phyloP scores from a whole-genome alignment of 2,329 filamentous ascomycete species.

The Aspergillus cejpii region DNA sequence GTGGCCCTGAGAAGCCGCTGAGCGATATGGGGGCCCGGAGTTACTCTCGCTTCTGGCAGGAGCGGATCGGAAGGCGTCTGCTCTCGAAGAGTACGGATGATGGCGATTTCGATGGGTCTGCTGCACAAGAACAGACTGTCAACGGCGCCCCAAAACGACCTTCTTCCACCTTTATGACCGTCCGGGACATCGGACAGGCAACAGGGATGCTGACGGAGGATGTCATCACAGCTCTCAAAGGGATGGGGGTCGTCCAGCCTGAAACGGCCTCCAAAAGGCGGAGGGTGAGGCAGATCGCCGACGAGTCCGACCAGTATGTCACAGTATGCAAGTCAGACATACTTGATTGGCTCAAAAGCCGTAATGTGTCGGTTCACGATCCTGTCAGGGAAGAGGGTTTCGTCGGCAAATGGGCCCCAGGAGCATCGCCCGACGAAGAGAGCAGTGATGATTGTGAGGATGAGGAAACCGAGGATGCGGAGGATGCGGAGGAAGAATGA shows the following conservation, averaged over 20 bases:
- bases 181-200: constrained; percentile 64
- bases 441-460: constrained; percentile 16
- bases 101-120: constrained; percentile 23
- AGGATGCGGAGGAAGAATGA: constrained; percentile 13
- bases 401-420: constrained; percentile 57
- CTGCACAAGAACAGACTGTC: constrained; percentile 25
- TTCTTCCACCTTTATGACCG: constrained; percentile 49
- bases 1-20: constrained; percentile 89
- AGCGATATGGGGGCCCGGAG: constrained; percentile 76
- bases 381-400: constrained; percentile 72
- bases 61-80: constrained; percentile 67
- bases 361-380: constrained; percentile 57
- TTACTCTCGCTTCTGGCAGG: constrained; percentile 80
- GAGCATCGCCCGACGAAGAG: constrained; percentile 22
- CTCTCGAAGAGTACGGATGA: constrained; percentile 38
- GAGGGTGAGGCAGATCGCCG: constrained; percentile 35
- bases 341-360: constrained; percentile 58
- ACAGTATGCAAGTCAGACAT: constrained; percentile 55
- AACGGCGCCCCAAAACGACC: constrained; percentile 41
- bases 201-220: constrained; percentile 86
- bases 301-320: constrained; percentile 24
- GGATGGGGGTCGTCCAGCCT: constrained; percentile 65
- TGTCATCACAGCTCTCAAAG: constrained; percentile 66
- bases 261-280: constrained; percentile 49
- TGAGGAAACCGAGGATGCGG: constrained; percentile 13